Evolutionary conservation across 2,329 filamentous ascomycete genomes (phyloP).

Genomic region (Botrytis byssoidea): DNA sequence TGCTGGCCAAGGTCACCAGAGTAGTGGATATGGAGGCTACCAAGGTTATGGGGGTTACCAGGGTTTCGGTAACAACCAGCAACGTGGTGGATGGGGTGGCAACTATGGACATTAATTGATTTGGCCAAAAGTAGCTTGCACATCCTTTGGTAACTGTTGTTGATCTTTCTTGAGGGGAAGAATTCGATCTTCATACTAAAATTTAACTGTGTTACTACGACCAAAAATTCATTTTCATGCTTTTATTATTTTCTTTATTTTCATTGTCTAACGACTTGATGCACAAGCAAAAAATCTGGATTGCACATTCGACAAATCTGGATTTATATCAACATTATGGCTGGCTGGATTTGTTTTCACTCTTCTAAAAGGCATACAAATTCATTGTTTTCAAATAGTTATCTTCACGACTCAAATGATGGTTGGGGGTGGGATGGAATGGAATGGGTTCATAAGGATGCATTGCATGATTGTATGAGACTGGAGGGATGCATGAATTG

Average conservation of each 20-base stretch:
- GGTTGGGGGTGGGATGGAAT: conserved; percentile 19
- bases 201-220: conserved; percentile 19
- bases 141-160: conserved; percentile 14
- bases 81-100: conserved; percentile 49
- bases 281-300: conserved; percentile 19
- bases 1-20: conserved; percentile 44
- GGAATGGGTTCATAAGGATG: conserved; percentile 18
- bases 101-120: conserved; percentile 41
- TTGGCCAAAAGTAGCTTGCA: conserved; percentile 7
- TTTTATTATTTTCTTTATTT: conserved; percentile 21
- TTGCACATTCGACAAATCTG: conserved; percentile 21
- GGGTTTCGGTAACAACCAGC: conserved; percentile 40
- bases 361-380: conserved; percentile 14
- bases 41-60: conserved; percentile 46
- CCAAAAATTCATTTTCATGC: conserved; percentile 15
- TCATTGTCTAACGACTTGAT: conserved; percentile 14
- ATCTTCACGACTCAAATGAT: conserved; percentile 18
- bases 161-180: neutral
- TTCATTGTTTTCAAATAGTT: conserved; percentile 26
- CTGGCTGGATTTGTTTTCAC: conserved; percentile 17
- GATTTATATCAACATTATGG: conserved; percentile 18
- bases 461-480: conserved; percentile 18
- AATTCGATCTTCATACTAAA: conserved; percentile 13
- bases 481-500: conserved; percentile 15
- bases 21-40: conserved; percentile 45